Conservation (phyloP, 1,139 yeast species). For the Casaregolazyma lundiana region DNA sequence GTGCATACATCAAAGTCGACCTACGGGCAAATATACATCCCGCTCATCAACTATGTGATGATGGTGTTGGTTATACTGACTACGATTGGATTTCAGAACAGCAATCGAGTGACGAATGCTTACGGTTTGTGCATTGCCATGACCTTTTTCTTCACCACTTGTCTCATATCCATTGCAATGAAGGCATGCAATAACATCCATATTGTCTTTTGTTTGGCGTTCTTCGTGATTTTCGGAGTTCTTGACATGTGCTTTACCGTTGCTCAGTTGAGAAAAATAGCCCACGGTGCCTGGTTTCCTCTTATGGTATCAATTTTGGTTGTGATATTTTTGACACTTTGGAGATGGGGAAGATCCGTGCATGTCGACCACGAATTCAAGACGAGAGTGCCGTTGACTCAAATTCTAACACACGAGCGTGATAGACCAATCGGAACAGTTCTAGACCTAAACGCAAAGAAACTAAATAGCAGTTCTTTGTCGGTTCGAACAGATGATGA, state of each 20-base stretch:
- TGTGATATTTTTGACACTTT: conserved; percentile 42
- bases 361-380: conserved; percentile 36
- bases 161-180: conserved; percentile 45
- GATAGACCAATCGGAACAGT: conserved; percentile 17
- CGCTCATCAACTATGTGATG: conserved; percentile 44
- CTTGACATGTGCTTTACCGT: conserved; percentile 45
- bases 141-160: conserved; percentile 50
- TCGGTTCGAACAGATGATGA: conserved; percentile 11
- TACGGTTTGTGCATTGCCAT: conserved; percentile 56
- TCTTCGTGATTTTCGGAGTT: conserved; percentile 41
- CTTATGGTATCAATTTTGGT: conserved; percentile 37
- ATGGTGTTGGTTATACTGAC: conserved; percentile 49
- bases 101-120: conserved; percentile 52
- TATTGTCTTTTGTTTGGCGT: conserved; percentile 36
- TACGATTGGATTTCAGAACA: conserved; percentile 49
- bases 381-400: conserved; percentile 3
- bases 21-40: conserved; percentile 49
- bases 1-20: conserved; percentile 43
- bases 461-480: conserved; percentile 14
- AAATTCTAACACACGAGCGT: conserved; percentile 2
- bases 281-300: conserved; percentile 60
- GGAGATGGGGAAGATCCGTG: conserved; percentile 37
- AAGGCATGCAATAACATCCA: conserved; percentile 33
- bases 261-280: conserved; percentile 48
- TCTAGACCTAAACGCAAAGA: conserved; percentile 9